Percentiles rank a stretch among this genome's conserved stretches.
Conservation (phyloP, 2,329 filamentous ascomycete species). For the Xylaria sp. region DNA sequence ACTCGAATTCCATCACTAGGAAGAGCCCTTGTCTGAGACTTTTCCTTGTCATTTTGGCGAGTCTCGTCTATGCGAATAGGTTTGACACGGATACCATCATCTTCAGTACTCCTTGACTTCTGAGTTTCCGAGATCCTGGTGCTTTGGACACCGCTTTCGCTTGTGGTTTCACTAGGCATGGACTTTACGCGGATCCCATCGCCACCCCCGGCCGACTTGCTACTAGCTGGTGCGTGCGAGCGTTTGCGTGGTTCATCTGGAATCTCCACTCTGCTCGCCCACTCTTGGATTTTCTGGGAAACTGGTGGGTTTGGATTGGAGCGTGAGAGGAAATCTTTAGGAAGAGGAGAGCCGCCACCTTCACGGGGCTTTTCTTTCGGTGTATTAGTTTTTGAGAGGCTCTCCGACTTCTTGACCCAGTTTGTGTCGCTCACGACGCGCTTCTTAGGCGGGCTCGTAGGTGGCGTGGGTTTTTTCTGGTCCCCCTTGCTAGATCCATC, state of each 20-base stretch:
- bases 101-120: constrained; percentile 42
- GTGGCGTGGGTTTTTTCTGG: constrained; percentile 54
- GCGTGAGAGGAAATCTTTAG: constrained; percentile 67
- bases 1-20: constrained; percentile 53
- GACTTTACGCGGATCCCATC: constrained; percentile 56
- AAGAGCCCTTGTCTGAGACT: constrained; percentile 38
- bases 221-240: constrained; percentile 52
- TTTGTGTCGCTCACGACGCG: constrained; percentile 93
- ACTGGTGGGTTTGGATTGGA: constrained; percentile 66
- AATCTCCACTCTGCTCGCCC: constrained; percentile 67
- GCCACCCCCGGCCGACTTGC: constrained; percentile 52
- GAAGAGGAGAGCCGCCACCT: constrained; percentile 58
- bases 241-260: constrained; percentile 56
- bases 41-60: constrained; percentile 41
- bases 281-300: constrained; percentile 70
- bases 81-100: constrained; percentile 49
- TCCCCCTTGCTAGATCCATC: constrained; percentile 50
- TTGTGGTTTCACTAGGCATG: constrained; percentile 39
- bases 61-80: constrained; percentile 39
- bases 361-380: constrained; percentile 51
- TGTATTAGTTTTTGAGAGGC: constrained; percentile 56
- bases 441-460: constrained; percentile 80
- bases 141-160: constrained; percentile 41
- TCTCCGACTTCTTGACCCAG: constrained; percentile 75
- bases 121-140: constrained; percentile 37